These are phyloP conservation scores for Thelonectria discophora DNA, from an alignment of 2,329 filamentous ascomycete species.

Conservation along the genomic window DNA sequence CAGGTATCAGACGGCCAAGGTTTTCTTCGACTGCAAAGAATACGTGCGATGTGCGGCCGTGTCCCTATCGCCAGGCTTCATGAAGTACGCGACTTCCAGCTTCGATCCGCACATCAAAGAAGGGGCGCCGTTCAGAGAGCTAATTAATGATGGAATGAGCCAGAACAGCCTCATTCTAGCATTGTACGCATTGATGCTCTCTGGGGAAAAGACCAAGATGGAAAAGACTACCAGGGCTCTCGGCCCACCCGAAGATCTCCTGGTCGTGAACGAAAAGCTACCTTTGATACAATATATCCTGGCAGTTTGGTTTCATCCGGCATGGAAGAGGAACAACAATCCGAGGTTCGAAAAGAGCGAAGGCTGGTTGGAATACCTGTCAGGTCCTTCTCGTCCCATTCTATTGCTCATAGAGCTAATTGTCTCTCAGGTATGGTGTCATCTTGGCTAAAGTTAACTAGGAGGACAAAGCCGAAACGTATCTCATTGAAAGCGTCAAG, in stretches of 20 bases:
- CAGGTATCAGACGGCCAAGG: background rate
- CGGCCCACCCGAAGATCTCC: background rate
- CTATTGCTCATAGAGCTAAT: background rate
- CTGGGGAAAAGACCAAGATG: slow-evolving; percentile 8
- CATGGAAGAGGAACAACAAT: background rate
- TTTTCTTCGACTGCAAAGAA: slow-evolving; percentile 1
- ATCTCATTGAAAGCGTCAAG: background rate
- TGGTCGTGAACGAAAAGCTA: background rate
- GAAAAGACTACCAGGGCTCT: background rate
- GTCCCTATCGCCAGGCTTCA: background rate
- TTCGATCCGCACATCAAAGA: no score
- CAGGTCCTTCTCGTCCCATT: background rate
- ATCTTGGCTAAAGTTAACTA: slow-evolving; percentile 1
- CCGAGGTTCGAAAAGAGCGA: background rate
- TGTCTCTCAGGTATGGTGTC: slow-evolving; percentile 2
- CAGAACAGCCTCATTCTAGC: slow-evolving; percentile 1
- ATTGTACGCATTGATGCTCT: slow-evolving; percentile 1
- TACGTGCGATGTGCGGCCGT: slow-evolving; percentile 4
- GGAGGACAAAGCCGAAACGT: background rate
- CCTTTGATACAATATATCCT: background rate
- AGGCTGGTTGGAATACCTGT: background rate
- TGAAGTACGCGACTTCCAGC: background rate
- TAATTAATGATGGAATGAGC: background rate
- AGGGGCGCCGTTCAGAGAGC: no score
- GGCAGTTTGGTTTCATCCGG: background rate